These are phyloP conservation scores for Microsporum audouinii DNA, from an alignment of 2,329 filamentous ascomycete genomes.

Conservation along the genomic window DNA sequence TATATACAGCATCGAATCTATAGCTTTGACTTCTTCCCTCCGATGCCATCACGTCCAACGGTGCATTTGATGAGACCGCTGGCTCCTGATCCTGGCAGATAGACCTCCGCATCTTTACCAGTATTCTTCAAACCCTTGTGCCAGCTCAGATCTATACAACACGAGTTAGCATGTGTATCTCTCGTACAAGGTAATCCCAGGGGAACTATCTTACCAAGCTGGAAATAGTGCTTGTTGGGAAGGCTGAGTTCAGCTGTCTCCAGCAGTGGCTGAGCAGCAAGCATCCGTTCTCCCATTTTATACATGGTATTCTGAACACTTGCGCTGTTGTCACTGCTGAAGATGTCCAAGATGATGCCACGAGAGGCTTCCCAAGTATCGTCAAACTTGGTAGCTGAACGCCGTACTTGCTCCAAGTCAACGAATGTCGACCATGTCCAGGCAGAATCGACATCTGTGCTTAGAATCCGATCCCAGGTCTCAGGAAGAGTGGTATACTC, in stretches of 20 bases:
- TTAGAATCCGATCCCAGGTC: constrained; percentile 89
- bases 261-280: constrained; percentile 61
- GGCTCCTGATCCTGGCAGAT: constrained; percentile 80
- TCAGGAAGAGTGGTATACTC: constrained; percentile 86
- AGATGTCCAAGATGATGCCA: constrained; percentile 76
- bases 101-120: constrained; percentile 89
- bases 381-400: constrained; percentile 58
- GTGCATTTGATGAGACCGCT: constrained; percentile 95
- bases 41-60: constrained; percentile 40
- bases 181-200: neutral
- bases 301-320: constrained; percentile 98
- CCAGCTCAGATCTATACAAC: constrained; percentile 70
- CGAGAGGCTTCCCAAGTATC: constrained; percentile 66
- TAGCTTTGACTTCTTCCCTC: neutral
- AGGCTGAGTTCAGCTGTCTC: constrained; percentile 68
- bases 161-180: constrained; percentile 10
- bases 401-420: constrained; percentile 54
- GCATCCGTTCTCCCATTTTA: constrained; percentile 86
- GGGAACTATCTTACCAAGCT: constrained; percentile 48
- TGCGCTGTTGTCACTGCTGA: constrained; percentile 79
- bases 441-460: constrained; percentile 75
- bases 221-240: constrained; percentile 98
- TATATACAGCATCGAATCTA: neutral
- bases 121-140: constrained; percentile 93
- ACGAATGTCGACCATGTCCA: constrained; percentile 77